Percentiles rank a stretch among this genome's conserved stretches.
These are phyloP conservation scores for Fusarium torulosum DNA, from an alignment of 2,329 filamentous ascomycete species.

Conservation along the genomic window DNA sequence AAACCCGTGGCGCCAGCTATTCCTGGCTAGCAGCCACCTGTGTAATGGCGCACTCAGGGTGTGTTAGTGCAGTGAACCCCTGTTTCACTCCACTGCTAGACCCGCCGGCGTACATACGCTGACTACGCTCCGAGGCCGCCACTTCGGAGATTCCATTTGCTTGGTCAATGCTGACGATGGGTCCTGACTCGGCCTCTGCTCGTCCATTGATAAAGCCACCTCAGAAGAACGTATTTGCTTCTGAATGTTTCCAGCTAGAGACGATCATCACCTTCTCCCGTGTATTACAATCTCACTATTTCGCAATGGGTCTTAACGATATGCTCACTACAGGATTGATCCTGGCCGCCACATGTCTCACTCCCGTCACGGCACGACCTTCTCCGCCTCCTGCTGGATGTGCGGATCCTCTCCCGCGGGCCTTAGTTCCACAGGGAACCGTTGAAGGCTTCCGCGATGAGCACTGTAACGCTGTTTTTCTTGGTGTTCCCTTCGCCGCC, in stretches of 20 bases:
- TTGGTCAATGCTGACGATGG: neutral
- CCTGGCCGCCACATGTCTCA: conserved; percentile 35
- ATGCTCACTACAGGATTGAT: conserved; percentile 31
- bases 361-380: conserved; percentile 1
- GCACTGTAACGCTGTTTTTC: conserved; percentile 52
- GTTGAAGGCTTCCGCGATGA: conserved; percentile 55
- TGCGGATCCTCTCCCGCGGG: conserved; percentile 16
- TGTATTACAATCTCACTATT: neutral
- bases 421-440: conserved; percentile 47
- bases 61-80: neutral
- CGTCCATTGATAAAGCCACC: neutral
- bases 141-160: conserved; percentile 18
- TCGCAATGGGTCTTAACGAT: conserved; percentile 36
- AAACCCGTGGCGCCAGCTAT: neutral
- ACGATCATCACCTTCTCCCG: conserved; percentile 33
- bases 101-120: no score
- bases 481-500: conserved; percentile 56
- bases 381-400: conserved; percentile 1
- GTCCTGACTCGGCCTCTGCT: neutral
- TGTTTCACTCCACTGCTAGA: neutral
- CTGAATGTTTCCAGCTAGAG: neutral
- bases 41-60: no score
- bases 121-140: no score
- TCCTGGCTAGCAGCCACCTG: neutral
- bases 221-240: neutral